Percentiles rank a stretch among this genome's conserved stretches.
Evolutionary conservation across 2,329 filamentous ascomycete species (phyloP).

Genomic region (Aureobasidium sp.): DNA sequence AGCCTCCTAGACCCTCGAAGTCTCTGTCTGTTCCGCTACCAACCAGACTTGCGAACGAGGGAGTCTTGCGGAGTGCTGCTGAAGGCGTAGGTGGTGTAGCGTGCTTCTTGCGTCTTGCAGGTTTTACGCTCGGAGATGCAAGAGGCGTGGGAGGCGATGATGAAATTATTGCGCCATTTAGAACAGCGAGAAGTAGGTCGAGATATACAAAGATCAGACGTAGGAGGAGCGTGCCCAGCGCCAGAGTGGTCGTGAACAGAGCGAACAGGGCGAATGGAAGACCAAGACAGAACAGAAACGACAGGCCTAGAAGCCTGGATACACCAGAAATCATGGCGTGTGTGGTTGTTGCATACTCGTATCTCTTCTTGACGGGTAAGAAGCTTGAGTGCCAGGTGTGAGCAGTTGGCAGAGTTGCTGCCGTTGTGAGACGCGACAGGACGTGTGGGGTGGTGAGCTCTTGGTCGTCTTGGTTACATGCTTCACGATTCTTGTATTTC

Average conservation of each 20-base stretch:
- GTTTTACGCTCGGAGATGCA: constrained; percentile 32
- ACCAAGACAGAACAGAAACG: constrained; percentile 14
- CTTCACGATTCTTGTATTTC: neutral
- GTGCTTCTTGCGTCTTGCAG: constrained; percentile 22
- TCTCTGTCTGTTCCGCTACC: constrained; percentile 37
- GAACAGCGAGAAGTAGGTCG: constrained; percentile 44
- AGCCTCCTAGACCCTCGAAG: constrained; percentile 50
- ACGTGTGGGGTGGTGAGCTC: neutral
- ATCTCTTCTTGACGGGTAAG: neutral
- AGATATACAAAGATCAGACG: constrained; percentile 47
- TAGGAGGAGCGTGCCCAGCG: constrained; percentile 41
- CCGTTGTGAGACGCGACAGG: neutral
- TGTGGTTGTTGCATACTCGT: neutral
- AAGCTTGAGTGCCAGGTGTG: neutral
- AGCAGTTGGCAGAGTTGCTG: neutral
- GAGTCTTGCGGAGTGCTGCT: constrained; percentile 31
- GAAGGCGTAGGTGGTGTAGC: constrained; percentile 23
- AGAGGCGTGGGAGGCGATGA: constrained; percentile 29
- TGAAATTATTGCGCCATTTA: constrained; percentile 32
- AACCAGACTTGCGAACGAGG: constrained; percentile 38
- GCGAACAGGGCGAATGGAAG: constrained; percentile 44
- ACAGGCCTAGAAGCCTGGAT: constrained; percentile 11
- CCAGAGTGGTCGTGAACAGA: constrained; percentile 42
- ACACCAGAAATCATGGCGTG: constrained; percentile 12
- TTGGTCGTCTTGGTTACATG: neutral